Percentiles rank a stretch among this genome's conserved stretches.
Evolutionary conservation across 805 yeast species (phyloP).

Genomic region (Candida sanyiensis): DNA sequence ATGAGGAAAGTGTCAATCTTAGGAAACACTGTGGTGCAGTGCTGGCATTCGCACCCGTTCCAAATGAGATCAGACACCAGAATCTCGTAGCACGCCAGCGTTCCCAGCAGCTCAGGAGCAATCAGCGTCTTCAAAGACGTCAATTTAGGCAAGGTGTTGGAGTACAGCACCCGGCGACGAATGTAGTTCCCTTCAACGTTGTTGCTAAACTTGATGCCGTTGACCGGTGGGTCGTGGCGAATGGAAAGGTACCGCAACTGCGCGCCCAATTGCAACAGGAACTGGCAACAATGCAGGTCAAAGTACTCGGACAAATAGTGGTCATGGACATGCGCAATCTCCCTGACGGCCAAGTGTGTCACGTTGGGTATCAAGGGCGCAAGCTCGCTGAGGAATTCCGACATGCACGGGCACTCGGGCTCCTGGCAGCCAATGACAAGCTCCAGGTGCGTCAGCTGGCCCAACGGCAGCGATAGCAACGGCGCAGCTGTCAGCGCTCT

Average conservation of each 20-base stretch:
- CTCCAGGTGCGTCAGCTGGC: slow-evolving; percentile 39
- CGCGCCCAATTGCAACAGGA: slow-evolving; percentile 31
- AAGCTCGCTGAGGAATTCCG: slow-evolving; percentile 34
- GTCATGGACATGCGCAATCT: slow-evolving; percentile 33
- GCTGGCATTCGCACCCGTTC: slow-evolving; percentile 69
- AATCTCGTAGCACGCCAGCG: slow-evolving; percentile 64
- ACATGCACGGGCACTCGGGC: slow-evolving; percentile 40
- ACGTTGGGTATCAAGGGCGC: slow-evolving; percentile 29
- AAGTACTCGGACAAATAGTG: slow-evolving; percentile 49
- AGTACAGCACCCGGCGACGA: slow-evolving; percentile 50
- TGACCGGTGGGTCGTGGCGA: slow-evolving; percentile 53
- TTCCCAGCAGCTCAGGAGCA: slow-evolving; percentile 55
- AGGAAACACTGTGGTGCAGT: slow-evolving; percentile 44
- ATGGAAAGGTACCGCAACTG: slow-evolving; percentile 40
- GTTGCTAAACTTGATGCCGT: slow-evolving; percentile 47
- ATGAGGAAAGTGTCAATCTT: slow-evolving; percentile 55
- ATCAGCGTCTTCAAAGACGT: slow-evolving; percentile 38
- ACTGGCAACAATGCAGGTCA: slow-evolving; percentile 43
- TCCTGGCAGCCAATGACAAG: slow-evolving; percentile 50
- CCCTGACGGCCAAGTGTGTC: slow-evolving; percentile 27
- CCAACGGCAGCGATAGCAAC: slow-evolving; percentile 31
- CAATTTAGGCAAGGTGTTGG: slow-evolving; percentile 41
- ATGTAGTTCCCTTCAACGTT: slow-evolving; percentile 72
- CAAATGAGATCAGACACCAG: slow-evolving; percentile 63
- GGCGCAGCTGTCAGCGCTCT: slow-evolving; percentile 28